phyloP scores from a whole-genome alignment of 495 filamentous ascomycete genomes.

The Tuber calosporum region DNA sequence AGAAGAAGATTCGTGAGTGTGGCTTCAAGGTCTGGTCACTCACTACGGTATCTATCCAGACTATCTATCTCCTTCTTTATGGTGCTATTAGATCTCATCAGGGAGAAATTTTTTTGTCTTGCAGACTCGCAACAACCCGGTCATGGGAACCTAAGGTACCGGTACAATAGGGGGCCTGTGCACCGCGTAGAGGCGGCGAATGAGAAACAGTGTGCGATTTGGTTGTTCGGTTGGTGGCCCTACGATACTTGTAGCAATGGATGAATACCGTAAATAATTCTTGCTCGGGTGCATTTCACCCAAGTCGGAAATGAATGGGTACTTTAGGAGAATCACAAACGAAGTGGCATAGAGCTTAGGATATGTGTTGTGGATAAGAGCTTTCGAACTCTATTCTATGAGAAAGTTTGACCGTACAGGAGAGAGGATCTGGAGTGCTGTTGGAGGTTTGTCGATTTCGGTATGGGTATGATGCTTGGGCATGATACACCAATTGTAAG shows the following conservation, averaged over 20 bases:
- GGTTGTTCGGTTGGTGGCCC: background rate
- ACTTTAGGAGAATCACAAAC: background rate
- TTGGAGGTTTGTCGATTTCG: background rate
- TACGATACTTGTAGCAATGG: background rate
- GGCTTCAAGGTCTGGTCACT: background rate
- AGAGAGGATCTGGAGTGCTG: background rate
- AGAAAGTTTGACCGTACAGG: background rate
- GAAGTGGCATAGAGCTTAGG: background rate
- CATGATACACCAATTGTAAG: background rate
- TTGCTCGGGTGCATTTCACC: background rate
- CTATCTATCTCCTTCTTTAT: background rate
- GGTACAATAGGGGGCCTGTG: background rate
- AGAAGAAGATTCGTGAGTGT: background rate
- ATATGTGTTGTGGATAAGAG: background rate
- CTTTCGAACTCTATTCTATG: background rate
- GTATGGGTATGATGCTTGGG: background rate
- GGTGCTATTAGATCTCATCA: background rate
- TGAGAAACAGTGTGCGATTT: background rate
- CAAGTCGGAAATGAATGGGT: background rate
- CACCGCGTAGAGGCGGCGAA: background rate
- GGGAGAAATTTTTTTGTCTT: background rate
- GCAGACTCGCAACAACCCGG: background rate
- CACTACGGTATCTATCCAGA: no score
- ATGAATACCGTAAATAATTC: background rate
- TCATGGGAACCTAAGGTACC: background rate